phyloP scores from a whole-genome alignment of 306 rosid genomes.

The Inga laurina region DNA sequence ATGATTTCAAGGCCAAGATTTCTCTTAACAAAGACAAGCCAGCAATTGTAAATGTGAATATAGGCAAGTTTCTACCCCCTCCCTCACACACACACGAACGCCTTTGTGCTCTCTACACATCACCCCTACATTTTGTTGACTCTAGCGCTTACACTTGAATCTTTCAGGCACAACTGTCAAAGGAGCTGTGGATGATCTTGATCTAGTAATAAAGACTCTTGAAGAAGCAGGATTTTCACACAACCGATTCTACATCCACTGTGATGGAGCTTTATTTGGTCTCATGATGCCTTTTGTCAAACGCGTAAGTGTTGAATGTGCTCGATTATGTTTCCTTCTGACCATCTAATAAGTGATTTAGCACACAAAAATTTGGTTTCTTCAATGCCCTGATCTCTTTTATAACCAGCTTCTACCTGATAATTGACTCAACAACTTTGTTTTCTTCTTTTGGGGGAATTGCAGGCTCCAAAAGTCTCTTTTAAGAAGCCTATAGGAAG shows the following conservation, averaged over 20 bases:
- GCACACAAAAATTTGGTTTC: background rate
- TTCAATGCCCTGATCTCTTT: background rate
- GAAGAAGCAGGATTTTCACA: constrained; percentile 59
- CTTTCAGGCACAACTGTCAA: constrained; percentile 59
- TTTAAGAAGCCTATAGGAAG: constrained; percentile 64
- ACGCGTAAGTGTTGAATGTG: constrained; percentile 37
- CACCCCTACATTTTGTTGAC: constrained; percentile 14
- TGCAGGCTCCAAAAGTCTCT: constrained; percentile 56
- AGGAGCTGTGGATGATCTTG: constrained; percentile 71
- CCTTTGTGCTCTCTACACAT: background rate
- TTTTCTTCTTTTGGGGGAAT: constrained; percentile 20
- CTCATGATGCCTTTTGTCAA: constrained; percentile 73
- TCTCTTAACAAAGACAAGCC: constrained; percentile 56
- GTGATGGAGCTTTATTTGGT: constrained; percentile 66
- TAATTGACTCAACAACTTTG: background rate
- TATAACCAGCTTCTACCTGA: background rate
- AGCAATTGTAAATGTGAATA: constrained; percentile 59
- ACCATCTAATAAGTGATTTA: background rate
- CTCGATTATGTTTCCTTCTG: background rate
- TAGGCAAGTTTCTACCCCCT: constrained; percentile 40
- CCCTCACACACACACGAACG: background rate
- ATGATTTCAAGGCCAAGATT: constrained; percentile 52
- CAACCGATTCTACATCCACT: constrained; percentile 56
- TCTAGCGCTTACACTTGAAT: constrained; percentile 12
- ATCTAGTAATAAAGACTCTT: constrained; percentile 52